Evolutionary conservation across 192 early-diverging fungal species (phyloP).

Genomic region (Rhizophlyctis rosea): DNA sequence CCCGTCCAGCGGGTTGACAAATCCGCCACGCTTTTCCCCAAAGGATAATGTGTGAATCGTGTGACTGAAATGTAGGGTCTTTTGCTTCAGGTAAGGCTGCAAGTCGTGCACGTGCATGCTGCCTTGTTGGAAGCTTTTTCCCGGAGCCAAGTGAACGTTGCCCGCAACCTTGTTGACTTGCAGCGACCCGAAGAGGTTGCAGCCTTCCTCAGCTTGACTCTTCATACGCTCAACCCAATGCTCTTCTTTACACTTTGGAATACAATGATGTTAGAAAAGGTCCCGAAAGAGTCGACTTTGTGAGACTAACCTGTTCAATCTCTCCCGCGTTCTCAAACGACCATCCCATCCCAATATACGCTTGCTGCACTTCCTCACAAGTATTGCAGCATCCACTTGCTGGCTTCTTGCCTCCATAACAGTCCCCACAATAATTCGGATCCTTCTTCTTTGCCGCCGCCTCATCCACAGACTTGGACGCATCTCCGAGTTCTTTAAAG

Average conservation of each 20-base stretch:
- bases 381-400: conserved; percentile 87
- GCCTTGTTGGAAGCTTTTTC: conserved; percentile 68
- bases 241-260: conserved; percentile 73
- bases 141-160: conserved; percentile 91
- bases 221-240: conserved; percentile 72
- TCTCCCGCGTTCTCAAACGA: conserved; percentile 51
- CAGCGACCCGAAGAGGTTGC: conserved; percentile 75
- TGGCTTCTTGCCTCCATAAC: conserved; percentile 75
- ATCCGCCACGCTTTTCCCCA: conserved; percentile 52
- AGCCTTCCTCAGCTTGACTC: conserved; percentile 84
- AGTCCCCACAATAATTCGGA: conserved; percentile 75
- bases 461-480: neutral
- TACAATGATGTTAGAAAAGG: neutral
- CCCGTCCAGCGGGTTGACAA: conserved; percentile 68
- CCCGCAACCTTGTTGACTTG: conserved; percentile 90
- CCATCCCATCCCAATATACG: conserved; percentile 83
- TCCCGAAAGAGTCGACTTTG: neutral
- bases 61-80: conserved; percentile 79
- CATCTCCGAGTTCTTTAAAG: conserved; percentile 25
- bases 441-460: conserved; percentile 19
- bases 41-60: conserved; percentile 78
- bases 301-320: conserved; percentile 73
- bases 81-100: conserved; percentile 46
- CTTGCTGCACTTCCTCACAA: conserved; percentile 85
- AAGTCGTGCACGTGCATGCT: conserved; percentile 80